Evolutionary conservation across 148 eudicot species (phyloP).

Genomic region (Hydrangea macrophylla): DNA sequence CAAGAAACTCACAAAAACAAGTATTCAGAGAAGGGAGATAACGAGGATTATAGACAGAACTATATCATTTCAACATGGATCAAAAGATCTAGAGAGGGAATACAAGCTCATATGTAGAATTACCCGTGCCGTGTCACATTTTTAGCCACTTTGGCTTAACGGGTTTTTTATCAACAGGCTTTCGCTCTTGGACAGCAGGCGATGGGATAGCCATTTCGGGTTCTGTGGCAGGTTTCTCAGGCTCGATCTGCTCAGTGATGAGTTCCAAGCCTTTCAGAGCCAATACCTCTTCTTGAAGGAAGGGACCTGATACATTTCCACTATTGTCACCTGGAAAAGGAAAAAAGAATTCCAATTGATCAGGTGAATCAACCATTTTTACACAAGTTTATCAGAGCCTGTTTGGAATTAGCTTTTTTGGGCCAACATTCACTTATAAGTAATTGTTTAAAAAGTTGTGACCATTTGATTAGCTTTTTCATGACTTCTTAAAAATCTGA

Average conservation of each 20-base stretch:
- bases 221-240: constrained; percentile 32
- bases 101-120: not conserved
- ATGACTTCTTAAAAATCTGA: not conserved
- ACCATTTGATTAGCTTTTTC: not conserved
- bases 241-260: constrained; percentile 31
- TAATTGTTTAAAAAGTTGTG: not conserved
- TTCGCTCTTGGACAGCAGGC: constrained; percentile 38
- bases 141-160: constrained; percentile 88
- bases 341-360: no score
- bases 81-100: not conserved
- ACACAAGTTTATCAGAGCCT: no score
- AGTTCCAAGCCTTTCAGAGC: constrained; percentile 62
- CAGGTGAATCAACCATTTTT: no score
- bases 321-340: constrained; percentile 36
- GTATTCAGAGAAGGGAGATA: not conserved
- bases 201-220: constrained; percentile 22
- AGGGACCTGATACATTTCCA: constrained; percentile 40
- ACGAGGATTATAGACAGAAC: not conserved
- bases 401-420: not conserved
- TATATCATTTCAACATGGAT: not conserved
- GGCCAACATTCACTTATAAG: not conserved
- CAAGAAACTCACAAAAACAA: no score
- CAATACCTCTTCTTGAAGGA: constrained; percentile 62
- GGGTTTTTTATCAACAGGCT: constrained; percentile 62
- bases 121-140: constrained; percentile 51